Percentiles rank a stretch among this genome's conserved stretches.
These are phyloP conservation scores for Wallacemonas sp. DNA, from an alignment of 208 protist genomes.

Conservation along the genomic window DNA sequence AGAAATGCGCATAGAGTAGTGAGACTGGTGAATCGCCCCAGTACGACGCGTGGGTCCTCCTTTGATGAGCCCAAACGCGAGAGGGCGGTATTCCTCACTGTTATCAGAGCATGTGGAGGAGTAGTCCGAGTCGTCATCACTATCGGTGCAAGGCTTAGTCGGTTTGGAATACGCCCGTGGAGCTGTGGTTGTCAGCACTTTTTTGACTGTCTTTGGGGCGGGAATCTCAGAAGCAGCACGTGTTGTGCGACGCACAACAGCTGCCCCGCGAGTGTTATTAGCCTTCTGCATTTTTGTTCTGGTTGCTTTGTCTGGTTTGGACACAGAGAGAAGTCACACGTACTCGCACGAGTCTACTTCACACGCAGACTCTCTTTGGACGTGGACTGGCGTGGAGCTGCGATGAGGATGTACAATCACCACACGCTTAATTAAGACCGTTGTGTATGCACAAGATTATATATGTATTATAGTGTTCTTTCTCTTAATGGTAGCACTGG, in stretches of 20 bases:
- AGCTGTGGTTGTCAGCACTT: not conserved
- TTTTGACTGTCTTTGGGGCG: not conserved
- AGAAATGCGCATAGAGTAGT: constrained; percentile 19
- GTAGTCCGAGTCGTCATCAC: constrained; percentile 23
- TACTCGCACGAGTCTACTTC: too few relatives aligned
- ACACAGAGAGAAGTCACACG: not conserved
- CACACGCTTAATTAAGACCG: too few relatives aligned
- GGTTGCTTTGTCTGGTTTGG: not conserved
- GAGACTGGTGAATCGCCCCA: constrained; percentile 18
- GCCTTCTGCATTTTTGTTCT: not conserved
- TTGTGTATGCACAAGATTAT: too few relatives aligned
- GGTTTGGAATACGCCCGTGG: constrained; percentile 2
- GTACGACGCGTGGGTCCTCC: constrained; percentile 25
- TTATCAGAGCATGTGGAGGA: constrained; percentile 39
- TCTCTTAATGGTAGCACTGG: too few relatives aligned
- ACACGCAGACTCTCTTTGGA: too few relatives aligned
- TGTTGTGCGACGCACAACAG: constrained; percentile 1
- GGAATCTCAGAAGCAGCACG: not conserved
- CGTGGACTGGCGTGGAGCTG: too few relatives aligned
- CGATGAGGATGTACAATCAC: too few relatives aligned
- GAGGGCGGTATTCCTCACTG: constrained; percentile 56
- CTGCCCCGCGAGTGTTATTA: not conserved
- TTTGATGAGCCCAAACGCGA: constrained; percentile 50
- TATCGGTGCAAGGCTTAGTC: not conserved
- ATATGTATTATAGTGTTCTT: too few relatives aligned